Base-by-base conservation (phyloP, 148 eudicot species). In the Silene uniflora region DNA sequence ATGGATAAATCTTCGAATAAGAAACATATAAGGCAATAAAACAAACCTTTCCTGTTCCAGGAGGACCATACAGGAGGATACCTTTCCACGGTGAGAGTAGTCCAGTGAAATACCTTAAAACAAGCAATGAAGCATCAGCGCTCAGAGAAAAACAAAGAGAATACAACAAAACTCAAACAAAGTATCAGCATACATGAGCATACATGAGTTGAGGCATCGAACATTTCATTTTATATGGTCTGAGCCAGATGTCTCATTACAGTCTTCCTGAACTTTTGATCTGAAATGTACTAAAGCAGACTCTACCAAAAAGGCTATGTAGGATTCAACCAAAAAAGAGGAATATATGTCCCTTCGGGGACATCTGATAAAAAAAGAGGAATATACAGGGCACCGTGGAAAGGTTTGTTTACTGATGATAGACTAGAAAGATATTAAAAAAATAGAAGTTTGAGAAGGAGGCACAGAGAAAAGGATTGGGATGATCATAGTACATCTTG, bases 1-100 rank as follows among this genome's bases (percentile, higher is more conserved):
- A 72, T 39, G 62, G 35, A 47, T 74, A 29, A 64, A 32, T 52
- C 39, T 23, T 47, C 4, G 16, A 29, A 65, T 39, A 6, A 63
- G 54, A 42, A 75, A 76, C 22, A 65, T 8, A 54, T 49, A 46
- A 21, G 35, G 52, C 62, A 47, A 62, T 67, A 69, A 27, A 39
- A 76, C 86, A 73, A 77, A 94, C 98, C 90, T 94, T 94, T 81
- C 98, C 98, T 0, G 98, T 94, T 83, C 98, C 98, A 72, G 97
- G 98, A 77, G 98, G 98, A 32, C 98, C 98, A 76, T 92, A 94
- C 39, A 94, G 87, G 73, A 94, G 96, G 81, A 94, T 94, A 11
- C 98, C 98, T 86, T 94, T 94, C 98, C 98, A 94, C 67, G 98
- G 98, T 55, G 98, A 86, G 71, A 93, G 75, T 75, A 93, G 86